Evolutionary conservation across 108 stramenopile species (phyloP).

Genomic region (Nitzschia sp.): DNA sequence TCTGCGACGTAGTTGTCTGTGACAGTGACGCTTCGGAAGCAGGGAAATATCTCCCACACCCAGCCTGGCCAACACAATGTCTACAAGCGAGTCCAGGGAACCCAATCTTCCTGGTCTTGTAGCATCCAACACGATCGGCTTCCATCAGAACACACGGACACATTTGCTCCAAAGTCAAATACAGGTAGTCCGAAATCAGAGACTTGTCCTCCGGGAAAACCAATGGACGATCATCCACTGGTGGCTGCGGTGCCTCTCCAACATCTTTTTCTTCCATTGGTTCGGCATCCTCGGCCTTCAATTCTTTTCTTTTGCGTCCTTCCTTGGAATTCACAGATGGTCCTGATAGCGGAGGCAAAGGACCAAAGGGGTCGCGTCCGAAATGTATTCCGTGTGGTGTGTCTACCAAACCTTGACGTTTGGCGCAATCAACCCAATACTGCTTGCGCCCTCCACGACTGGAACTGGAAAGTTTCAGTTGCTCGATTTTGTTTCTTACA

Average conservation of each 20-base stretch:
- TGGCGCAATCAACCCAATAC: constrained; percentile 87
- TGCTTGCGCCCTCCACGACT: constrained; percentile 87
- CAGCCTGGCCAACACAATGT: constrained; percentile 82
- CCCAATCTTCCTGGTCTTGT: constrained; percentile 75
- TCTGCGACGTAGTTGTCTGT: constrained; percentile 88
- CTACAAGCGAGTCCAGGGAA: constrained; percentile 87
- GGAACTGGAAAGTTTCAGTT: constrained; percentile 60
- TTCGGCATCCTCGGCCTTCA: constrained; percentile 26
- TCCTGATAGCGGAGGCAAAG: constrained; percentile 61
- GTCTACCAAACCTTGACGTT: constrained; percentile 74
- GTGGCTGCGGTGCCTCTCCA: constrained; percentile 33
- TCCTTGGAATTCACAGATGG: constrained; percentile 53
- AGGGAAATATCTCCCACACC: constrained; percentile 86
- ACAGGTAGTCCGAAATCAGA: constrained; percentile 78
- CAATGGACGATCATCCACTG: constrained; percentile 55
- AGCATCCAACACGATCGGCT: constrained; percentile 64
- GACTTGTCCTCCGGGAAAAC: constrained; percentile 65
- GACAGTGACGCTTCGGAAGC: constrained; percentile 81
- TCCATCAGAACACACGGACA: constrained; percentile 69
- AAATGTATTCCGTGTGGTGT: constrained; percentile 81
- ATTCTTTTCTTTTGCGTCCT: constrained; percentile 44
- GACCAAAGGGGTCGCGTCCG: constrained; percentile 69
- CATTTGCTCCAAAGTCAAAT: constrained; percentile 85
- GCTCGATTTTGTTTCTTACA: constrained; percentile 57
- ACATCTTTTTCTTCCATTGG: constrained; percentile 19